Evolutionary conservation across 1,284 basidiomycete species (phyloP).

Genomic region (Leccinum pseudoinsigne): DNA sequence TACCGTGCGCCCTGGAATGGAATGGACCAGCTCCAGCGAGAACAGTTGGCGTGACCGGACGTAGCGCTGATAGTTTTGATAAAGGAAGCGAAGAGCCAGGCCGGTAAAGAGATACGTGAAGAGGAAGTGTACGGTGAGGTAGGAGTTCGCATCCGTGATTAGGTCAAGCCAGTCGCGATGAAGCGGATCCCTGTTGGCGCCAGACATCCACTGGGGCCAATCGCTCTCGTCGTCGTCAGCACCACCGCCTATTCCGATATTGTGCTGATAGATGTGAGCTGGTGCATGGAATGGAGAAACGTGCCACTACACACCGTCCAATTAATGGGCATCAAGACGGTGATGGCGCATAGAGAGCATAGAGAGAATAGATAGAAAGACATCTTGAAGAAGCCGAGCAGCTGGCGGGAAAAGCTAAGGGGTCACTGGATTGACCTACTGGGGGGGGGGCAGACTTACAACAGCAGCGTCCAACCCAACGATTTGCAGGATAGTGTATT

Average conservation of each 20-base stretch:
- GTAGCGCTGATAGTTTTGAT: slow-evolving; percentile 89
- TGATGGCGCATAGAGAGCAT: slow-evolving; percentile 79
- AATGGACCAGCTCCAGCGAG: slow-evolving; percentile 91
- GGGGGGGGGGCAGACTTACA: slow-evolving; percentile 43
- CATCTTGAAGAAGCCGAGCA: slow-evolving; percentile 95
- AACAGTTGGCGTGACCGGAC: slow-evolving; percentile 92
- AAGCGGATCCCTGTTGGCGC: slow-evolving; percentile 33
- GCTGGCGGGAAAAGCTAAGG: slow-evolving; percentile 43
- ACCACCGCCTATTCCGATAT: slow-evolving; percentile 68
- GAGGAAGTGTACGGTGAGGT: slow-evolving; percentile 83
- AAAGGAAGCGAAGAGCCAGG: slow-evolving; percentile 83
- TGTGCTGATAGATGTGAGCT: slow-evolving; percentile 52
- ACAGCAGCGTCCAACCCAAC: slow-evolving; percentile 97
- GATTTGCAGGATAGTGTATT: slow-evolving; percentile 94
- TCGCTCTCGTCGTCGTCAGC: slow-evolving; percentile 52
- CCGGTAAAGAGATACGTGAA: slow-evolving; percentile 94
- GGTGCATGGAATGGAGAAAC: background rate
- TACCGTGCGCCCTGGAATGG: slow-evolving; percentile 91
- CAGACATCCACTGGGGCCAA: slow-evolving; percentile 41
- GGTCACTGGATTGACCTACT: background rate
- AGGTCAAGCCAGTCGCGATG: slow-evolving; percentile 77
- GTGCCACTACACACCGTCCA: slow-evolving; percentile 59
- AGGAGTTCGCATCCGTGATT: slow-evolving; percentile 83
- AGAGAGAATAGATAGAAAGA: slow-evolving; percentile 87
- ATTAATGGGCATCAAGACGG: slow-evolving; percentile 89